Evolutionary conservation across 352 stramenopile species (phyloP), one percentile per base, ranked within the genome.

Genomic region (Phytophthora vignae): DNA sequence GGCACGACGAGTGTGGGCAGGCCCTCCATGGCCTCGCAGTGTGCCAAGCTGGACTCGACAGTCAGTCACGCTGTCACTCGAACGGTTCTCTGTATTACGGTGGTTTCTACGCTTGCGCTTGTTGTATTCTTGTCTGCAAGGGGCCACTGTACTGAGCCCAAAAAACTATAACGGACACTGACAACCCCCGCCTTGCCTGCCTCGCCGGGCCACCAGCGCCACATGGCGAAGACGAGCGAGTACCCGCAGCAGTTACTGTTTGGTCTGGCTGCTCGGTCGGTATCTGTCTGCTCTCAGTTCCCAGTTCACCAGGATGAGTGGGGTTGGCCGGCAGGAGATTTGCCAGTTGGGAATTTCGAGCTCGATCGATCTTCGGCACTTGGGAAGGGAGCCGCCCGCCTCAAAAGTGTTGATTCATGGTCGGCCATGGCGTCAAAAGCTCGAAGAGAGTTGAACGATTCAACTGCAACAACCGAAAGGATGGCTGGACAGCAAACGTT

Each of bases 1-100:
- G 86, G 86, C 27, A 93, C 86, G 21, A 92, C 87, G 29, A 93
- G 78, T 61, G 84, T 90, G 21, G 86, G 84, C 36, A 92, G 33
- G 6, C 48, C 67, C 36, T 78, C 71, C 71, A 78, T 78, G 9
- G 22, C 19, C 19, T 60, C 42, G 21, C 12, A 52, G 50, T 49
- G 27, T 57, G 63, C 58, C 38, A 55, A 50, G 31, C 15, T 61
- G 0, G 54, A 63, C 57, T n/a, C 57, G 64, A 57, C 53, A 46
- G 7, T 12, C 53, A 46, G 7, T 12, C 12, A 27, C 36, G n/a
- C 25, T 25, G 29, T 33, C 6, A 33, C 29, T n/a, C 5, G 42
- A 27, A 15, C 19, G 38, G 33, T 42, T 70, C 54, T 8, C 22
- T 54, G 29, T 46, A 53, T 38, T 55, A 7, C 14, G 17, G 68